Conservation (phyloP, 1,284 basidiomycete species). For the Leccinum griseonigrum region DNA sequence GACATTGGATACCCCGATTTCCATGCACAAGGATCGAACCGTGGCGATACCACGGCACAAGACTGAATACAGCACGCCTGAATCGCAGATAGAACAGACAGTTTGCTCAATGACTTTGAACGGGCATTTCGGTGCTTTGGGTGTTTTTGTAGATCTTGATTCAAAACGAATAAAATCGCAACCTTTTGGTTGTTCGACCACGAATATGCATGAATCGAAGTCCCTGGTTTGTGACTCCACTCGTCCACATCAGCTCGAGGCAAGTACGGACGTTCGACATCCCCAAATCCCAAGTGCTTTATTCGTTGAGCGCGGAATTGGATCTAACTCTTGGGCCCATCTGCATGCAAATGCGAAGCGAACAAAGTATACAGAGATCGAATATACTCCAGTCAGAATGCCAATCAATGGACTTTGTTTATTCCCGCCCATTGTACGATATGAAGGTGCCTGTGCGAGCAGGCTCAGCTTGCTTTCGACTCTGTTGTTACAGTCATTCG, state of each 20-base stretch:
- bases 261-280: neutral
- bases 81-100: neutral
- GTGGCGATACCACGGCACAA: neutral
- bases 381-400: neutral
- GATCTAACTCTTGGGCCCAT: neutral
- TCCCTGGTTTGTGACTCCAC: neutral
- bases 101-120: neutral
- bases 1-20: constrained; percentile 43
- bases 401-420: neutral
- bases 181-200: neutral
- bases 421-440: neutral
- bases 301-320: neutral
- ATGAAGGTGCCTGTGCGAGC: neutral
- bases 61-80: neutral
- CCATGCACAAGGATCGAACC: neutral
- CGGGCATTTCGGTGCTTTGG: neutral
- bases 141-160: neutral
- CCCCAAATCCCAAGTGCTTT: neutral
- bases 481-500: neutral
- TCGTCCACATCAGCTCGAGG: neutral
- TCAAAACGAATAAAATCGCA: neutral
- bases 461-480: neutral
- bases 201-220: neutral
- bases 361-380: neutral
- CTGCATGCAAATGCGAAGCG: neutral